phyloP scores from a whole-genome alignment of 73 alveolate species.

The Halteria grandinella region DNA sequence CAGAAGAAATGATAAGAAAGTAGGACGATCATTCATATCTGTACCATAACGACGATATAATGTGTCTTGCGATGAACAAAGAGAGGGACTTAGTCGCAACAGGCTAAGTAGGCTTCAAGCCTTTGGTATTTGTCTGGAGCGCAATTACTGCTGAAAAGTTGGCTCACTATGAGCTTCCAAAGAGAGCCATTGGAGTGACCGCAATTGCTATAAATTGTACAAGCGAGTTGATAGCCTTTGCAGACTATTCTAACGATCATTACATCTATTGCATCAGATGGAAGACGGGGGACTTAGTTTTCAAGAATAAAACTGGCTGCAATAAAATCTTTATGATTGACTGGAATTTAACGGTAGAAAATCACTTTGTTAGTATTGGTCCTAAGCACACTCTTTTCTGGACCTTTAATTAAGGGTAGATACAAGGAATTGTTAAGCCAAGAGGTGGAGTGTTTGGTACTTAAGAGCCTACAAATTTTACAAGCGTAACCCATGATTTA shows the following conservation, averaged over 20 bases:
- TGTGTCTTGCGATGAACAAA: slow-evolving; percentile 68
- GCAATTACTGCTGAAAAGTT: slow-evolving; percentile 73
- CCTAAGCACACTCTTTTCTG: slow-evolving; percentile 87
- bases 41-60: slow-evolving; percentile 94
- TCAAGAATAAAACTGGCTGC: slow-evolving; percentile 80
- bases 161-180: slow-evolving; percentile 68
- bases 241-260: slow-evolving; percentile 92
- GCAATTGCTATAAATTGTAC: slow-evolving; percentile 87
- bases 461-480: slow-evolving; percentile 1
- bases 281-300: slow-evolving; percentile 69
- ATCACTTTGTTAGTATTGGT: slow-evolving; percentile 79
- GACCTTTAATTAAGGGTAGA: slow-evolving; percentile 59
- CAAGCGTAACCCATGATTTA: slow-evolving; percentile 62
- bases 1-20: slow-evolving; percentile 14
- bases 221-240: slow-evolving; percentile 73
- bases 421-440: slow-evolving; percentile 80
- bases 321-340: slow-evolving; percentile 86
- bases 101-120: slow-evolving; percentile 93
- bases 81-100: slow-evolving; percentile 85
- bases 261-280: slow-evolving; percentile 83
- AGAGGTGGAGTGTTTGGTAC: slow-evolving; percentile 49
- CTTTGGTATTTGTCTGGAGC: slow-evolving; percentile 89
- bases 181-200: slow-evolving; percentile 84
- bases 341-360: slow-evolving; percentile 72
- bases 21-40: slow-evolving; percentile 23